Evolutionary conservation across 1,139 yeast genomes (phyloP).

Genomic region (Torulaspora pretoriensis): DNA sequence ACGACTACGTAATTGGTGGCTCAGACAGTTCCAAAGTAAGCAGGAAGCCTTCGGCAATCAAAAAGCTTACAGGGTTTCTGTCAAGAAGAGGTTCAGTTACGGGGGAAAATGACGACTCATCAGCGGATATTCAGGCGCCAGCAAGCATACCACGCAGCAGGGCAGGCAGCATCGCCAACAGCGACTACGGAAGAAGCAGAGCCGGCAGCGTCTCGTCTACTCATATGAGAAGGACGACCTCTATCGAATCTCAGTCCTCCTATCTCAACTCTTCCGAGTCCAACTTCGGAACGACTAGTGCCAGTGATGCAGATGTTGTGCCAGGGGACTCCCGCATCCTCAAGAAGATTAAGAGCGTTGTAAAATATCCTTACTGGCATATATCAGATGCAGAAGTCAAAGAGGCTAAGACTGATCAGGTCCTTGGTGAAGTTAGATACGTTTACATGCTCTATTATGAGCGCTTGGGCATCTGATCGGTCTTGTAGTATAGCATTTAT

Average conservation of each 20-base stretch:
- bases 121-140: constrained; percentile 1
- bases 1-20: constrained; percentile 18
- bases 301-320: constrained; percentile 13
- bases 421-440: constrained; percentile 63
- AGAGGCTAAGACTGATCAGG: constrained; percentile 59
- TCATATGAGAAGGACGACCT: constrained; percentile 8
- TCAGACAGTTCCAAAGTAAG: constrained; percentile 14
- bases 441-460: constrained; percentile 86
- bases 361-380: constrained; percentile 76
- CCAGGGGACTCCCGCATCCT: constrained; percentile 16
- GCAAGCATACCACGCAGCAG: constrained; percentile 10
- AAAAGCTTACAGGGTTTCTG: constrained; percentile 22
- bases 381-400: constrained; percentile 70
- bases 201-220: constrained; percentile 19
- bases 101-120: constrained; percentile 12
- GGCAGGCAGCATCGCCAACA: constrained; percentile 12
- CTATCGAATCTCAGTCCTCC: constrained; percentile 15
- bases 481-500: neutral
- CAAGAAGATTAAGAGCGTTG: constrained; percentile 48
- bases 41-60: constrained; percentile 20
- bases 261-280: constrained; percentile 13
- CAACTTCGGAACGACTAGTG: constrained; percentile 12
- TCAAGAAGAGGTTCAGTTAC: constrained; percentile 21
- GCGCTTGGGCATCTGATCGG: constrained; percentile 11
- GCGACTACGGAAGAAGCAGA: constrained; percentile 15